Evolutionary conservation across 2,329 filamentous ascomycete genomes (phyloP).

Genomic region (Thermoascus crustaceus): DNA sequence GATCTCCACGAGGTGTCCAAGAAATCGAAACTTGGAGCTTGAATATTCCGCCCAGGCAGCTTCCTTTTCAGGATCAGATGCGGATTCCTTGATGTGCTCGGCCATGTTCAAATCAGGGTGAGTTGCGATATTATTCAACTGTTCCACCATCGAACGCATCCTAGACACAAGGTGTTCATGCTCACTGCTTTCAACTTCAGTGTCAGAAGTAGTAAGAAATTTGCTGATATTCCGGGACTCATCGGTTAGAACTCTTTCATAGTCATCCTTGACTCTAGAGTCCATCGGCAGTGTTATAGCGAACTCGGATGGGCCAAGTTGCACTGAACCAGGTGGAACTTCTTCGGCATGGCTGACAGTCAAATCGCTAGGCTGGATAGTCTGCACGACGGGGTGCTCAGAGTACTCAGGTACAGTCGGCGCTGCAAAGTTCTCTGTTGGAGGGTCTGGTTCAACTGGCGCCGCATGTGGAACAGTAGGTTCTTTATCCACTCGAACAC

Average conservation of each 20-base stretch:
- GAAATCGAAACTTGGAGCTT: slow-evolving; percentile 38
- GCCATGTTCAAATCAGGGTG: slow-evolving; percentile 39
- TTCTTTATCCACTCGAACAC: slow-evolving; percentile 26
- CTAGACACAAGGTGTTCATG: slow-evolving; percentile 18
- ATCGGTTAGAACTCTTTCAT: slow-evolving; percentile 25
- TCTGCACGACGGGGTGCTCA: slow-evolving; percentile 19
- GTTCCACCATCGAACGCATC: slow-evolving; percentile 27
- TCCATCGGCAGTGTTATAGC: slow-evolving; percentile 37
- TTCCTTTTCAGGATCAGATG: slow-evolving; percentile 28
- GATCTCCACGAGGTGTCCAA: slow-evolving; percentile 35
- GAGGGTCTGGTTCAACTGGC: slow-evolving; percentile 14
- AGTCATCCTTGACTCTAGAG: slow-evolving; percentile 36
- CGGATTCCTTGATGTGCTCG: slow-evolving; percentile 27
- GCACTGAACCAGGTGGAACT: slow-evolving; percentile 22
- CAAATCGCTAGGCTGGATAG: slow-evolving; percentile 31
- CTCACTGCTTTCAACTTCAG: slow-evolving; percentile 14
- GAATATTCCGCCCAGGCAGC: slow-evolving; percentile 41
- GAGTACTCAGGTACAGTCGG: slow-evolving; percentile 18
- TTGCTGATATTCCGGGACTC: slow-evolving; percentile 22
- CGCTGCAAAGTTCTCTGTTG: slow-evolving; percentile 19
- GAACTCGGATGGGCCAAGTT: slow-evolving; percentile 33
- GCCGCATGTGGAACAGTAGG: slow-evolving; percentile 14
- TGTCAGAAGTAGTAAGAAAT: slow-evolving; percentile 17
- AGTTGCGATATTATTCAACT: slow-evolving; percentile 35
- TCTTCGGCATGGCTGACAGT: slow-evolving; percentile 20